These are phyloP conservation scores for Tremellales sp. DNA, from an alignment of 1,284 basidiomycete species.

Conservation along the genomic window DNA sequence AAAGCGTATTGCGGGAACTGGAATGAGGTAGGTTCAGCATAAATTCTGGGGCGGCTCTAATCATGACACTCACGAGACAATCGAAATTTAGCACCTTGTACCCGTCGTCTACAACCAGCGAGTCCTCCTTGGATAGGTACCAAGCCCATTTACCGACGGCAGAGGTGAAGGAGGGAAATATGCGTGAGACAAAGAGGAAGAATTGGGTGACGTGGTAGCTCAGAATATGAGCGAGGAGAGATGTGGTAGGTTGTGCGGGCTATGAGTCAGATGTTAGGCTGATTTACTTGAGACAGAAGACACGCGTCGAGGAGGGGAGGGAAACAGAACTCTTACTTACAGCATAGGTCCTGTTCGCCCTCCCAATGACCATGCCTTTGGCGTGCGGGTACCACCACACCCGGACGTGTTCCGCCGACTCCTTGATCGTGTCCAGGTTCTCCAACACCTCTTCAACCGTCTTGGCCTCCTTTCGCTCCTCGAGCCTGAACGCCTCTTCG, in stretches of 20 bases:
- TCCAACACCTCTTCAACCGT: slow-evolving; percentile 57
- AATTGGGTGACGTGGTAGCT: slow-evolving; percentile 75
- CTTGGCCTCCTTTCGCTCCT: slow-evolving; percentile 65
- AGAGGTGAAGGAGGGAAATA: slow-evolving; percentile 42
- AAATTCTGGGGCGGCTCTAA: background rate
- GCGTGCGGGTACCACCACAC: slow-evolving; percentile 93
- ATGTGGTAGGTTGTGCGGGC: slow-evolving; percentile 52
- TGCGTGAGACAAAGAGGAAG: slow-evolving; percentile 60
- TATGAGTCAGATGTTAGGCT: slow-evolving; percentile 27
- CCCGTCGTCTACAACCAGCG: slow-evolving; percentile 62
- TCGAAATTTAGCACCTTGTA: slow-evolving; percentile 79
- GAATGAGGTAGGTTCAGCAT: background rate
- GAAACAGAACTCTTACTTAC: slow-evolving; percentile 57
- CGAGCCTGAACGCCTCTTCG: slow-evolving; percentile 76
- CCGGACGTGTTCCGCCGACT: slow-evolving; percentile 77
- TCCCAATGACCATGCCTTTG: slow-evolving; percentile 67
- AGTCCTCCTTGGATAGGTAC: slow-evolving; percentile 38
- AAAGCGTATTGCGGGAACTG: slow-evolving; percentile 84
- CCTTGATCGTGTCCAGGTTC: slow-evolving; percentile 55
- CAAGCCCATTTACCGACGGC: slow-evolving; percentile 46
- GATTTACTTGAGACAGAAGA: slow-evolving; percentile 1
- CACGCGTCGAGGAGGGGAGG: slow-evolving; percentile 8
- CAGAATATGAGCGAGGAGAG: slow-evolving; percentile 61
- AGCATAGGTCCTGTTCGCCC: slow-evolving; percentile 70
- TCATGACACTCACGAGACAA: slow-evolving; percentile 34